phyloP scores from a whole-genome alignment of 1,139 yeast genomes.

The Meyerozyma carpophila region DNA sequence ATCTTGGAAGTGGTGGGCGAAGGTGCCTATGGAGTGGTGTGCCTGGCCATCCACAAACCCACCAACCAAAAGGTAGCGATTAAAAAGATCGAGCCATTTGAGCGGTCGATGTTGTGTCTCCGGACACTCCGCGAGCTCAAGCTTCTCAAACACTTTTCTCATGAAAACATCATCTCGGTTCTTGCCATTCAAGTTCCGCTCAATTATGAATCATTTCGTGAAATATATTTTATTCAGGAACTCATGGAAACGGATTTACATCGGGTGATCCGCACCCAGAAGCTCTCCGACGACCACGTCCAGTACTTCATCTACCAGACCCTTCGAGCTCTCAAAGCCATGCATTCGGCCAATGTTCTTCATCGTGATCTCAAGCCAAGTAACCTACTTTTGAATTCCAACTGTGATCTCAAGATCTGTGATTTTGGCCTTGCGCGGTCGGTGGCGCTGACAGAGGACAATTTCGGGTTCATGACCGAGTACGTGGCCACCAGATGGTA shows the following conservation, averaged over 20 bases:
- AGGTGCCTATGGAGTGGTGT: slow-evolving; percentile 98
- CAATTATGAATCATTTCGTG: slow-evolving; percentile 68
- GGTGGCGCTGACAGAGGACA: slow-evolving; percentile 34
- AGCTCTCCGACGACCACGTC: slow-evolving; percentile 83
- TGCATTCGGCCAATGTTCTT: slow-evolving; percentile 87
- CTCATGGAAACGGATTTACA: slow-evolving; percentile 95
- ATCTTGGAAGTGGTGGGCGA: slow-evolving; percentile 82
- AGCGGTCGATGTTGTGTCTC: slow-evolving; percentile 84
- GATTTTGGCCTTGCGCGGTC: slow-evolving; percentile 90
- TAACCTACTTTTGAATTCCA: slow-evolving; percentile 78
- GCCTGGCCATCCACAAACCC: slow-evolving; percentile 87
- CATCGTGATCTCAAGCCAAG: slow-evolving; percentile 94
- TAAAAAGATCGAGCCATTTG: slow-evolving; percentile 91
- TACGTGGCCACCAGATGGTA: slow-evolving; percentile 98
- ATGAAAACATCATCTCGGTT: slow-evolving; percentile 87
- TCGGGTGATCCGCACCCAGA: slow-evolving; percentile 82
- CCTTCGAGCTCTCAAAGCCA: slow-evolving; percentile 78
- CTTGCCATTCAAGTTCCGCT: slow-evolving; percentile 88
- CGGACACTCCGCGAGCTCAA: slow-evolving; percentile 88
- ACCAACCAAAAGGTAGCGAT: slow-evolving; percentile 89
- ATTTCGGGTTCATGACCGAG: slow-evolving; percentile 81
- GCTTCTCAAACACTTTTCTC: slow-evolving; percentile 78
- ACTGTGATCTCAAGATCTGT: slow-evolving; percentile 90
- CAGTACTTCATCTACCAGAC: slow-evolving; percentile 92
- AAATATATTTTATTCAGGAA: slow-evolving; percentile 90